Base-by-base conservation (phyloP, 371 early-diverging fungal species). In the Blakeslea trispora region DNA sequence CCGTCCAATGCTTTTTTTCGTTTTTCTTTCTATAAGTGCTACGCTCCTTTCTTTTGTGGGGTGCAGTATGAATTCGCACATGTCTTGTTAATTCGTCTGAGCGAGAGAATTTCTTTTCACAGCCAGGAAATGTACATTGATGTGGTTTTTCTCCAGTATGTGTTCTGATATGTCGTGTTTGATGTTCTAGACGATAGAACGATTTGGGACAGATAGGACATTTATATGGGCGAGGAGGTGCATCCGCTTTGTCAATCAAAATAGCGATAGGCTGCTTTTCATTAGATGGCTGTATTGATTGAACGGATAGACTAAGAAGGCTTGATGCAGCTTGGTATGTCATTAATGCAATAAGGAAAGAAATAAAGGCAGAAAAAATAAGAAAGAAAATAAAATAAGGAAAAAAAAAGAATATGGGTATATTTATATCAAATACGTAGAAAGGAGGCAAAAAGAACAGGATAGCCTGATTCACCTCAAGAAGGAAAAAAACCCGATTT, bases 141-240 rank as follows among this genome's bases (percentile, higher is more conserved):
- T 85, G 90, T 10, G 93, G 93, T 61, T 86, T 88, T 65, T 92
- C 93, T 17, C 91, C 91, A 6, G 91, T 92, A 61, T 92, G 93
- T 39, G 89, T 91, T 55, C 90, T 80, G 55, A 89, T 85, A 61
- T 92, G 92, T 45, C 93, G 81, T 23, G 85, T 85, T 58, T 83
- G 87, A 57, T 87, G 87, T 63, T 87, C 87, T 21, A 87, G 69
- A 31, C 87, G 76, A 57, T 81, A 82, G 62, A 87, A 87, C 23
- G 81, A 82, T 61, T 83, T 85, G 51, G 72, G 72, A 57, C 87
- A 87, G 53, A 83, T 76, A n/a, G 62, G 79, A 64, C 87, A 87
- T 57, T 82, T 75, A 57, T 83, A 87, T 21, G 87, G 85, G 23
- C 87, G 77, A 28, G 28, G 28, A 45, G 83, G 83, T 21, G 66